These are phyloP conservation scores for Hevea brasiliensis DNA, from an alignment of 345 rosid genomes.

Conservation along the genomic window DNA sequence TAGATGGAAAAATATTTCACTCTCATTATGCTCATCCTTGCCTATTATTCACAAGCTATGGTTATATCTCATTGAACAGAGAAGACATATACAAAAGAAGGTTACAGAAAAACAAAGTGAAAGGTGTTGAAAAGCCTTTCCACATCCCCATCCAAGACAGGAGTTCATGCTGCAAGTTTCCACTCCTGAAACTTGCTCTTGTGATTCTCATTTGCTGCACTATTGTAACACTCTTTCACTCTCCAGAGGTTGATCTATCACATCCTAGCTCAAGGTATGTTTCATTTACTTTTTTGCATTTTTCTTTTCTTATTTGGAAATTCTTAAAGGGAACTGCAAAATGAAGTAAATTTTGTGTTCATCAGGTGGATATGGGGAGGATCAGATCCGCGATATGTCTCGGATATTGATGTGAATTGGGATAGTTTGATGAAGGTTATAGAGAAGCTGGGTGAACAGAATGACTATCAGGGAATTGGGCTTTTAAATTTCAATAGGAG, in stretches of 20 bases:
- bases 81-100: constrained; percentile 30
- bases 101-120: constrained; percentile 21
- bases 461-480: constrained; percentile 24
- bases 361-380: constrained; percentile 42
- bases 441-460: constrained; percentile 9
- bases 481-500: constrained; percentile 29
- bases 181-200: constrained; percentile 14
- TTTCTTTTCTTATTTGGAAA: neutral
- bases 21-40: no score
- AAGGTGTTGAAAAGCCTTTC: constrained; percentile 25
- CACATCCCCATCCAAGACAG: constrained; percentile 19
- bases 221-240: constrained; percentile 15
- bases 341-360: no score
- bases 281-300: neutral
- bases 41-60: no score
- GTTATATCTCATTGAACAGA: constrained; percentile 7
- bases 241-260: constrained; percentile 27
- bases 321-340: no score
- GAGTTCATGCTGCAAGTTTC: constrained; percentile 20
- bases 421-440: constrained; percentile 20
- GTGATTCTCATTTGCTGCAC: constrained; percentile 22
- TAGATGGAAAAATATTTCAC: no score
- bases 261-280: constrained; percentile 25
- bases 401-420: constrained; percentile 27
- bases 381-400: constrained; percentile 25